Evolutionary conservation across 345 rosid species (phyloP), one percentile per base, ranked within the genome.

Genomic region (Lenwebbia sp.): DNA sequence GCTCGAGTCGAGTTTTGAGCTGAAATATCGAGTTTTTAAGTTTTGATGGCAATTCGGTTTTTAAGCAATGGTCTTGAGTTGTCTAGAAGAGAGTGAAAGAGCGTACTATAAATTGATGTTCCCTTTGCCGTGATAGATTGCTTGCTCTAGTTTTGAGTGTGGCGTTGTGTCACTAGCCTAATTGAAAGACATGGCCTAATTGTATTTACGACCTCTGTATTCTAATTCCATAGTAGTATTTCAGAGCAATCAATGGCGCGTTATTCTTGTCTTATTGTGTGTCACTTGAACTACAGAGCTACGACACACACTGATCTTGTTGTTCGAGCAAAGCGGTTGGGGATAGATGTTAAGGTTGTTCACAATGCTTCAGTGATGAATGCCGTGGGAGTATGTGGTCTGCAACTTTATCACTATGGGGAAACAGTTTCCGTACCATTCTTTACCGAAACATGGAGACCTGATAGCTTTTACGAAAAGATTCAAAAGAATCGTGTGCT

Each of bases 361-460:
- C 96, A 93, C 89, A 96, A 98, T 89, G 99, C 99, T 70, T 98
- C 99, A 0, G 98, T 95, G 85, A 96, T 98, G 98, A 98, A 95
- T 89, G 99, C 98, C 2, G 88, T 98, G 83, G 98, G 98, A 88
- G 89, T 94, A 62, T 96, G 99, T 86, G 99, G 98, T 51, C 86
- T 98, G 89, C 99, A 98, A 86, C 94, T 98, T 70, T 95, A 98
- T 87, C 98, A 91, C 54, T 98, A 95, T 82, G 99, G 99, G 51
- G 98, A 98, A 91, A 96, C 98, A 8, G 91, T 98, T 86, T 96
- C 99, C 0, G 90, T 96, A 56, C 99, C 99, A 2, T 96, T 98
- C 88, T 98, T 96, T 51, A 95, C 95, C 0, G 96, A 98, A 88
- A 90, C 92, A 50, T 96, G 99, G 99, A 93, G 94, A 85, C 99